These are phyloP conservation scores for Cladosporium halotolerans DNA, from an alignment of 2,329 filamentous ascomycete species.

Conservation along the genomic window DNA sequence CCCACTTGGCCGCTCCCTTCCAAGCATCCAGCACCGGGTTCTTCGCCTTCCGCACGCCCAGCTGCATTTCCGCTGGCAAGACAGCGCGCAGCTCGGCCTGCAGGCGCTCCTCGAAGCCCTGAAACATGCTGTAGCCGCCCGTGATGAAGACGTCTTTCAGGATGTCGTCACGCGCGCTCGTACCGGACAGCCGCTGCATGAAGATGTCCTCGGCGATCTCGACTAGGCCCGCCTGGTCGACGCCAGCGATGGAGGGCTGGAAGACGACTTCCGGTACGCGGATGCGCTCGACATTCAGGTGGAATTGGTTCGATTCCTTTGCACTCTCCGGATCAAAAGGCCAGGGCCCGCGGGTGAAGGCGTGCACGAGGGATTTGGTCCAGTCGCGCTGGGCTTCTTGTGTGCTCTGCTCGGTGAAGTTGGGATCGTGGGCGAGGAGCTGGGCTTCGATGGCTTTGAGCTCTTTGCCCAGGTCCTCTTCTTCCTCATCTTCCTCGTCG, in stretches of 20 bases:
- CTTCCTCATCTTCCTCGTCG: slow-evolving; percentile 88
- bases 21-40: slow-evolving; percentile 84
- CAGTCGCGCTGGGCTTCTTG: slow-evolving; percentile 90
- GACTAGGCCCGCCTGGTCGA: slow-evolving; percentile 89
- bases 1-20: slow-evolving; percentile 88
- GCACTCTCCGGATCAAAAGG: slow-evolving; percentile 77
- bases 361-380: slow-evolving; percentile 85
- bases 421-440: slow-evolving; percentile 76
- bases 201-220: slow-evolving; percentile 90
- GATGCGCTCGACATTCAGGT: slow-evolving; percentile 99
- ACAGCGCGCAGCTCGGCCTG: slow-evolving; percentile 64
- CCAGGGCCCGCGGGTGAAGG: slow-evolving; percentile 80
- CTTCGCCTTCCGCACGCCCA: slow-evolving; percentile 66
- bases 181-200: slow-evolving; percentile 64
- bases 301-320: slow-evolving; percentile 76
- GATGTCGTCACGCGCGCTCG: slow-evolving; percentile 58
- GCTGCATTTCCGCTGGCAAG: slow-evolving; percentile 60
- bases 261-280: slow-evolving; percentile 98
- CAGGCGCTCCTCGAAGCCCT: slow-evolving; percentile 78
- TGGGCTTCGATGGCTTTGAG: slow-evolving; percentile 77
- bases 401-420: slow-evolving; percentile 88
- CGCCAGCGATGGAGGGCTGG: slow-evolving; percentile 95
- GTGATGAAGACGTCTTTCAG: slow-evolving; percentile 87
- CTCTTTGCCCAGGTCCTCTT: slow-evolving; percentile 71
- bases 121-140: slow-evolving; percentile 84